Percentiles rank a stretch among this genome's conserved stretches.
Evolutionary conservation across 2,329 filamentous ascomycete genomes (phyloP).

Genomic region (Colletotrichum somersetense): DNA sequence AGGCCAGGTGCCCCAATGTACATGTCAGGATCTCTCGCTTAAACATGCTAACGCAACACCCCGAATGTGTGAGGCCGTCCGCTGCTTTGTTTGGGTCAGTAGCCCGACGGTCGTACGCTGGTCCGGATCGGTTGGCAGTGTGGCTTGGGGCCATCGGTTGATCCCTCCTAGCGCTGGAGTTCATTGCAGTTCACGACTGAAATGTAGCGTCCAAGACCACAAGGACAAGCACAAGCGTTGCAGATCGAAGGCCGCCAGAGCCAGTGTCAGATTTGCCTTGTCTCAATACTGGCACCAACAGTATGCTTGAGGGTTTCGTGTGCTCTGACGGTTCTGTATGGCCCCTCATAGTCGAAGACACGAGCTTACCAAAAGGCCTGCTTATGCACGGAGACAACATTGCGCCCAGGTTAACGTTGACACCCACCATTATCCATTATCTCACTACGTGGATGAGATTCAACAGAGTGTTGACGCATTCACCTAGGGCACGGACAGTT

Average conservation of each 20-base stretch:
- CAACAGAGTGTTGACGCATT: background rate
- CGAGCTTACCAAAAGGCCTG: background rate
- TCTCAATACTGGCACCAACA: background rate
- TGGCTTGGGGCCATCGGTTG: slow-evolving; percentile 17
- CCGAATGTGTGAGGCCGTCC: background rate
- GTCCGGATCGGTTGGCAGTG: slow-evolving; percentile 1
- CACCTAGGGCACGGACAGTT: background rate
- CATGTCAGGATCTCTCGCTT: slow-evolving; percentile 32
- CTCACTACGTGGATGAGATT: no score
- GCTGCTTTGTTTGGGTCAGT: slow-evolving; percentile 6
- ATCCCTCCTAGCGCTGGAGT: background rate
- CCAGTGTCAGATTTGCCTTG: background rate
- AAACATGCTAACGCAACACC: slow-evolving; percentile 13
- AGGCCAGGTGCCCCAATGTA: slow-evolving; percentile 8
- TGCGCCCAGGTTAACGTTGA: background rate
- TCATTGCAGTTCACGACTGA: background rate
- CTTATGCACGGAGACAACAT: no score
- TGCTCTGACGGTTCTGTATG: background rate
- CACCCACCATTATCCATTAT: background rate
- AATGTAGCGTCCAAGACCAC: background rate
- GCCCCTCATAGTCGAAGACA: background rate
- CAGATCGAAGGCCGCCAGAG: slow-evolving; percentile 4
- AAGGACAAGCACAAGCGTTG: background rate
- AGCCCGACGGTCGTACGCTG: background rate
- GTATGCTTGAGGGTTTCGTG: background rate